These are phyloP conservation scores for Mycena rebaudengoi DNA, from an alignment of 768 basidiomycete genomes.

Conservation along the genomic window DNA sequence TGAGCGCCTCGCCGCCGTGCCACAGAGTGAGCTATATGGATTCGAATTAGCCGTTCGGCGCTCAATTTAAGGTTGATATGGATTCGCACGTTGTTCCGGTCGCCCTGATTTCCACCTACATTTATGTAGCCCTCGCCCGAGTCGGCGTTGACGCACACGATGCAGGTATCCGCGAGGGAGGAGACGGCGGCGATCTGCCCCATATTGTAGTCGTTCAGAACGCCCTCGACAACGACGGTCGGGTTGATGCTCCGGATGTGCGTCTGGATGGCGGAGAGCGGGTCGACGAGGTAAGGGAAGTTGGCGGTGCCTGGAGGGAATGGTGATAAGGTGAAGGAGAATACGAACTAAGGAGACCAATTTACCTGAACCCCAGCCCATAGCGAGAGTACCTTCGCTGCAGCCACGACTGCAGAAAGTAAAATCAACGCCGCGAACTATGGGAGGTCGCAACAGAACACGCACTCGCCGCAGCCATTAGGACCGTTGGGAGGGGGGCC, in stretches of 20 bases:
- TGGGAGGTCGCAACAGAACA: too few species aligned
- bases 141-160: conserved; percentile 15
- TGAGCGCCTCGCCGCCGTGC: conserved; percentile 49
- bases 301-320: conserved; percentile 13
- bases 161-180: conserved; percentile 9
- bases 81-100: conserved; percentile 45
- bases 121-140: conserved; percentile 42
- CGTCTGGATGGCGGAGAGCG: conserved; percentile 11
- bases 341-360: too few species aligned
- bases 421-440: neutral
- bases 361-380: conserved; percentile 24
- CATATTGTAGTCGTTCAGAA: conserved; percentile 48
- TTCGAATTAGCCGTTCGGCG: too few species aligned
- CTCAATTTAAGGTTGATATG: too few species aligned
- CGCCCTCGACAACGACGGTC: conserved; percentile 46
- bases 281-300: conserved; percentile 28
- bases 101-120: conserved; percentile 41
- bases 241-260: conserved; percentile 28
- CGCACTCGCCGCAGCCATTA: conserved; percentile 45
- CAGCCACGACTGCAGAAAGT: conserved; percentile 36
- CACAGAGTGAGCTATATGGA: conserved; percentile 55
- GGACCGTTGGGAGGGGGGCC: conserved; percentile 44
- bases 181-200: conserved; percentile 30
- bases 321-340: neutral
- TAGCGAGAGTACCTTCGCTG: conserved; percentile 48